Percentiles rank a stretch among this genome's conserved stretches.
Evolutionary conservation across 352 stramenopile species (phyloP).

Genomic region (Globisporangium parvum): DNA sequence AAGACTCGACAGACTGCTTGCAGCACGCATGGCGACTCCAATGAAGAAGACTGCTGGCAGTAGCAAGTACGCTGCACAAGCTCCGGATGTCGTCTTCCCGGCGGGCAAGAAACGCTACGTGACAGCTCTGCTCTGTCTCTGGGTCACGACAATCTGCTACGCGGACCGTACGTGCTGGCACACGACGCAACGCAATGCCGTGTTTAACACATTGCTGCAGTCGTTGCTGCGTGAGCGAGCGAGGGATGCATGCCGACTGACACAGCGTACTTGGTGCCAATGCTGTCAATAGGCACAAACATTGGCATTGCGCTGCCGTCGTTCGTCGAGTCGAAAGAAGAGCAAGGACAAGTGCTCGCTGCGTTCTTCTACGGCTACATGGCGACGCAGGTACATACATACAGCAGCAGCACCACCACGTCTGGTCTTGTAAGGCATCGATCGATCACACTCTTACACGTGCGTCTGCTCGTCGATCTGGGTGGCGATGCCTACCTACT

Average conservation of each 20-base stretch:
- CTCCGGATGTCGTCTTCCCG: neutral
- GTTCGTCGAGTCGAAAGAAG: conserved; percentile 66
- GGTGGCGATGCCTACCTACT: neutral
- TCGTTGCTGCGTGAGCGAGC: no score
- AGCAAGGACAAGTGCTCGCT: conserved; percentile 77
- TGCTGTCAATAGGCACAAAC: conserved; percentile 55
- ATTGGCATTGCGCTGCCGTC: conserved; percentile 80
- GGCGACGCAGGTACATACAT: conserved; percentile 54
- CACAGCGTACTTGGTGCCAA: neutral
- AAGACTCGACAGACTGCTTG: neutral
- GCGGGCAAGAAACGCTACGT: conserved; percentile 49
- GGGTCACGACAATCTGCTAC: conserved; percentile 81
- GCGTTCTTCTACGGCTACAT: conserved; percentile 89
- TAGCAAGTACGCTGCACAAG: neutral
- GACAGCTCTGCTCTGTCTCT: conserved; percentile 67
- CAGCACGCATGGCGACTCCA: no score
- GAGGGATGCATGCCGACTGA: neutral
- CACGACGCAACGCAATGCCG: neutral
- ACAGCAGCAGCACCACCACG: no score
- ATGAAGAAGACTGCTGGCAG: neutral
- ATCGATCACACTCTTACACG: neutral
- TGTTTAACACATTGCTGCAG: no score
- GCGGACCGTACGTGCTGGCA: conserved; percentile 50
- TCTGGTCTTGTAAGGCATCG: neutral
- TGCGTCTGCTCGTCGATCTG: neutral